Conservation (phyloP, 768 basidiomycete species). For the Pisolithus tinctorius region DNA sequence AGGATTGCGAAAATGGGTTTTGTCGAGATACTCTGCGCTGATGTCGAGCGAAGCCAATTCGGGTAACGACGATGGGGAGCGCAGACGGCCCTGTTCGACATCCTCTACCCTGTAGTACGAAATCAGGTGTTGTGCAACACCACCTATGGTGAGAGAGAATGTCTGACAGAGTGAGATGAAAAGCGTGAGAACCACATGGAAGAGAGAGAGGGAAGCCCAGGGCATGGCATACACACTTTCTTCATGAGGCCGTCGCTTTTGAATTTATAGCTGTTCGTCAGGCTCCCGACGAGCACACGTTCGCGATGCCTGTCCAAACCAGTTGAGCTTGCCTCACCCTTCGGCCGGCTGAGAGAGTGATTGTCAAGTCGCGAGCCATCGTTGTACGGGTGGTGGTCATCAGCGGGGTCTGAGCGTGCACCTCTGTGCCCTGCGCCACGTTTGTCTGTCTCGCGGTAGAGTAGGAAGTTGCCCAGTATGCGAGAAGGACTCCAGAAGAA, state of each 20-base stretch:
- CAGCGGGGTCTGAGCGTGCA: constrained; percentile 35
- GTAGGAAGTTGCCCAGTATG: constrained; percentile 90
- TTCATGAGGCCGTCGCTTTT: constrained; percentile 93
- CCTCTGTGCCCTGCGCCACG: constrained; percentile 59
- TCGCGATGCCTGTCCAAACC: constrained; percentile 70
- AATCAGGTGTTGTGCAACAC: constrained; percentile 86
- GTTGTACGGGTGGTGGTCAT: constrained; percentile 29
- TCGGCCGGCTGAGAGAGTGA: constrained; percentile 59
- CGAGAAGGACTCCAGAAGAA: constrained; percentile 91
- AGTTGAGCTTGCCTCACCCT: constrained; percentile 39
- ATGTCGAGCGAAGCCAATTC: constrained; percentile 86
- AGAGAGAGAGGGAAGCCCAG: constrained; percentile 2
- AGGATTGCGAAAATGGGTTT: constrained; percentile 85
- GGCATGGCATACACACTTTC: constrained; percentile 55
- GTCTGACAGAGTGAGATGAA: constrained; percentile 45
- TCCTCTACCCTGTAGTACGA: constrained; percentile 94
- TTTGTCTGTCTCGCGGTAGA: constrained; percentile 93
- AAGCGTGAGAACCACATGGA: constrained; percentile 24
- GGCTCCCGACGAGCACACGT: constrained; percentile 76
- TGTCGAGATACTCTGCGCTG: constrained; percentile 80
- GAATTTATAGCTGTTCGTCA: constrained; percentile 93
- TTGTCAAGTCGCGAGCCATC: constrained; percentile 24
- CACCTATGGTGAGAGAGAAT: constrained; percentile 81
- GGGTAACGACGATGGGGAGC: constrained; percentile 80
- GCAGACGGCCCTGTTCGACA: constrained; percentile 81